Evolutionary conservation across 192 early-diverging fungal species (phyloP).

Genomic region (Gigaspora rosea): DNA sequence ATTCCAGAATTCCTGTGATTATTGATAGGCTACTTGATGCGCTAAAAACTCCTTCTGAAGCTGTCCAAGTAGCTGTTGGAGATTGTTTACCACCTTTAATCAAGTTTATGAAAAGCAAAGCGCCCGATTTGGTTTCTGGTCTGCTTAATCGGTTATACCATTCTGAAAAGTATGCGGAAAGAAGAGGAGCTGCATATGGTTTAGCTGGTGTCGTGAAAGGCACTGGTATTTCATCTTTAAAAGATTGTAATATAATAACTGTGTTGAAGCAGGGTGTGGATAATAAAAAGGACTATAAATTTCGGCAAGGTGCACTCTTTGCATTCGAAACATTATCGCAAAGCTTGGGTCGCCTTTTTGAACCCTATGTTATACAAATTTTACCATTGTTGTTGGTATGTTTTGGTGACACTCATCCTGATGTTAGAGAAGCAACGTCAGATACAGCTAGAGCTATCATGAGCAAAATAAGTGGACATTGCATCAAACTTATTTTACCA

Average conservation of each 20-base stretch:
- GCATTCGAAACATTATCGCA: slow-evolving; percentile 88
- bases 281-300: slow-evolving; percentile 71
- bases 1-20: slow-evolving; percentile 74
- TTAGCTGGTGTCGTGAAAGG: slow-evolving; percentile 94
- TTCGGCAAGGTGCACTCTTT: slow-evolving; percentile 91
- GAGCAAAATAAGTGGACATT: slow-evolving; percentile 91
- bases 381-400: slow-evolving; percentile 84
- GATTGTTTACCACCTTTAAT: slow-evolving; percentile 92
- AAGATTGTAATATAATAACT: slow-evolving; percentile 80
- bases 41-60: slow-evolving; percentile 89
- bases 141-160: slow-evolving; percentile 73
- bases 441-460: slow-evolving; percentile 92
- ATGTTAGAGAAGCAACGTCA: slow-evolving; percentile 89
- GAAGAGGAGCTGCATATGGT: slow-evolving; percentile 95
- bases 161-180: slow-evolving; percentile 77
- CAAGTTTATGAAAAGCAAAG: slow-evolving; percentile 67
- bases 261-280: slow-evolving; percentile 80
- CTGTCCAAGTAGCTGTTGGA: slow-evolving; percentile 91
- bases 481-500: slow-evolving; percentile 95
- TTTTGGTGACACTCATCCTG: slow-evolving; percentile 80
- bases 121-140: slow-evolving; percentile 58
- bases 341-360: slow-evolving; percentile 89
- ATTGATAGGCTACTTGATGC: slow-evolving; percentile 88
- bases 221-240: slow-evolving; percentile 82
- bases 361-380: slow-evolving; percentile 95